Evolutionary conservation across 768 basidiomycete species (phyloP), one percentile per base, ranked within the genome.

Genomic region (Grammothele lineata): DNA sequence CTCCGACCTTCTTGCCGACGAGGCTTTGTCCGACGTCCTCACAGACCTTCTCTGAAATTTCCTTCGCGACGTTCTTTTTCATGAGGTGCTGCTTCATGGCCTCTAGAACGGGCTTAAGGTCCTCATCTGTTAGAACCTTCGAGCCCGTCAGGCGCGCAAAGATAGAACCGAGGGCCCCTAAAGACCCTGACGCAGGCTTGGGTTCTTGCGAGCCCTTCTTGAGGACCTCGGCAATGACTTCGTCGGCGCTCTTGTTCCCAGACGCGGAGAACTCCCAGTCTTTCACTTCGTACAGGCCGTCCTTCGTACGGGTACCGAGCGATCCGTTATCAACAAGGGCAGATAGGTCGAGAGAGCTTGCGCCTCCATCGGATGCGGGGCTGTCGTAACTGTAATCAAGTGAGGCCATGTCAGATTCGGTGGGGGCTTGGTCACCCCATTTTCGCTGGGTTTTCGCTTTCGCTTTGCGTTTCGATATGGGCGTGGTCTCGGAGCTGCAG

Each of bases 21-120:
- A 99, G 74, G 35, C 78, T 80, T 60, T 91, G 83, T 1, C 91
- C 92, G n/a, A 99, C 92, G 5, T 88, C 82, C 62, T 95, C 92
- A 59, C 93, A 95, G 10, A 99, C 81, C 64, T 93, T 92, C 51
- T 94, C 92, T 11, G 94, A 76, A 53, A 98, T 97, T 49, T 94
- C 92, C 66, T 82, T 89, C 4, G 96, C 96, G 4, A 99, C 96
- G 59, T 99, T 99, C 74, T 98, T 98, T 69, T 87, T 83, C 93
- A 97, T 97, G 37, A 99, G 73, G 66, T 97, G 95, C 51, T 94
- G 91, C 65, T 95, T 93, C 93, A 98, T 98, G 15, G 83, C 89
- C 41, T 86, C 86, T 37, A 98, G 63, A 1, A 95, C 88, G 7
- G 95, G 95, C 55, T 80, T 79, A 44, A 98, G 66, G 63, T 98